Evolutionary conservation across 306 rosid species (phyloP), one percentile per base, ranked within the genome.

Genomic region (Quercus agrifolia): DNA sequence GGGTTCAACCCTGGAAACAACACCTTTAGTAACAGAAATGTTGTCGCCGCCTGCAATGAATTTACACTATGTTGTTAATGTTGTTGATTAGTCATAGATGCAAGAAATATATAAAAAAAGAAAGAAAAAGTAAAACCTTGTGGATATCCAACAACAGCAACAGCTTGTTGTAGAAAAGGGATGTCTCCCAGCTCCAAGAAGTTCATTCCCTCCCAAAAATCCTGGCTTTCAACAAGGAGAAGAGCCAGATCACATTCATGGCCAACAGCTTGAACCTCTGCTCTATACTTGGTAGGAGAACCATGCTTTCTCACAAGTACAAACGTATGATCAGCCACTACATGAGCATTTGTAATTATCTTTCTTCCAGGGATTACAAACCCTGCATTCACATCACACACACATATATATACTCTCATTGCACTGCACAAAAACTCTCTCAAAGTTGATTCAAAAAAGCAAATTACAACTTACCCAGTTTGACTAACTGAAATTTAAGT

Each of bases 251-350:
- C 98, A 75, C 98, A 94, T 80, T 94, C 98, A 80, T 92, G 97
- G 80, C 98, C 98, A 75, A 94, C 89, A 70, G 92, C 95, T 87
- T 89, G 82, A 69, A 94, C 91, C 79, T 88, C 86, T 2, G 98
- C 98, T 87, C 90, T 85, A 81, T 88, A 90, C 86, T 94, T 92
- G 61, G 91, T 79, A 52, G 98, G 95, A 72, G 94, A 92, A 41
- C 98, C 98, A 77, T 94, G 98, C 88, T 94, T 94, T 82, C 98
- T 86, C 68, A 92, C 98, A 70, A 94, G 97, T 58, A 92, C 96
- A 77, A 94, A 92, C 14, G 97, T 82, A 81, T 92, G 87, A 88
- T 94, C 97, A 68, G 98, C 98, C 74, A 94, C 91, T 61, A 94
- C 98, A 81, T 94, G 98, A 77, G 98, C 98, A 71, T 94, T 94